These are phyloP conservation scores for Pyricularia sp. DNA, from an alignment of 2,329 filamentous ascomycete genomes.

Conservation along the genomic window DNA sequence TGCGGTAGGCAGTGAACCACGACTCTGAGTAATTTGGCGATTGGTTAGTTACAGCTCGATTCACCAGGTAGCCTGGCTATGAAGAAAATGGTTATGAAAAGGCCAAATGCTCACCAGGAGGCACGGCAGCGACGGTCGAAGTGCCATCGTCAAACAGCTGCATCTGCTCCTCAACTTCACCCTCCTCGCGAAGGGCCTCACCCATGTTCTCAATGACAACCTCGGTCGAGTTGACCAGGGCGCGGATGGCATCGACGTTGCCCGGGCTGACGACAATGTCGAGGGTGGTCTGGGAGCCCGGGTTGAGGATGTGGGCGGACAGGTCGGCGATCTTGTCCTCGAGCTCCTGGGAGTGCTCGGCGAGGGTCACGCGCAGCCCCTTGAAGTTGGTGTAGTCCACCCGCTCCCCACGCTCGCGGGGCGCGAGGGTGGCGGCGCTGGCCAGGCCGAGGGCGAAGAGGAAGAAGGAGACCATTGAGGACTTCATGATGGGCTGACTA, in stretches of 20 bases:
- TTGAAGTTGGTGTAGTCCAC: constrained; percentile 4
- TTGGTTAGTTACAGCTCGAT: background rate
- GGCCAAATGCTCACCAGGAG: background rate
- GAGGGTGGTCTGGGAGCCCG: background rate
- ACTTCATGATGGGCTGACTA: constrained; percentile 2
- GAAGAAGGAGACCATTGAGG: background rate
- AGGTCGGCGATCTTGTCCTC: constrained; percentile 5
- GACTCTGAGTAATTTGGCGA: constrained; percentile 15
- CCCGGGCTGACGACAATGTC: constrained; percentile 3
- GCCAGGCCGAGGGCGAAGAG: constrained; percentile 3
- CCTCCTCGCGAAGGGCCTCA: background rate
- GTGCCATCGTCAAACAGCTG: background rate
- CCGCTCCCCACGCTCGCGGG: background rate
- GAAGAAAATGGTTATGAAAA: background rate
- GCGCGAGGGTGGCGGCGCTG: background rate
- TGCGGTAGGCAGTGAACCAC: constrained; percentile 46
- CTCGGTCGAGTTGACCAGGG: background rate
- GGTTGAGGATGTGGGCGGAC: constrained; percentile 5
- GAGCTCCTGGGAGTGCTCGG: constrained; percentile 1
- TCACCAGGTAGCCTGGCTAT: background rate
- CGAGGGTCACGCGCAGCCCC: constrained; percentile 4
- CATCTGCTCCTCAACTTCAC: background rate
- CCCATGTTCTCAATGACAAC: constrained; percentile 3
- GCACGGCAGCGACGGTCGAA: background rate
- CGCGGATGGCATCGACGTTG: constrained; percentile 1